Evolutionary conservation across 805 yeast genomes (phyloP).

Genomic region (Yarrowia sp.): DNA sequence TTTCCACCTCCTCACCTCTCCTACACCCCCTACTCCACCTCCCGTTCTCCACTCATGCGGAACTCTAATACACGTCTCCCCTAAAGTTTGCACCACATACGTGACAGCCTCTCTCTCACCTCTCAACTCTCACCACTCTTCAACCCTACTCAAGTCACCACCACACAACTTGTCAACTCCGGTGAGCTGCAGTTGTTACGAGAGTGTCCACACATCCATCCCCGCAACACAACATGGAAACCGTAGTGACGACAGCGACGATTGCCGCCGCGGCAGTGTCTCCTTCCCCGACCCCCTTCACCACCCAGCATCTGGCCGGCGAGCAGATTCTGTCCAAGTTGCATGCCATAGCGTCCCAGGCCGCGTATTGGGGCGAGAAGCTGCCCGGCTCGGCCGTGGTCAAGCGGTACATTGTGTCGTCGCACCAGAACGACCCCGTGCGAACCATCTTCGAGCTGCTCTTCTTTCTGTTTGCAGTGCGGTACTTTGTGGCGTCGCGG

Average conservation of each 20-base stretch:
- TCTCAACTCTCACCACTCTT: no score
- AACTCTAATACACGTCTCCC: conserved; percentile 15
- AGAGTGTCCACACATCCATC: background rate
- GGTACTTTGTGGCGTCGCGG: conserved; percentile 80
- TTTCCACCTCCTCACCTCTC: background rate
- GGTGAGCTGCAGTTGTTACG: no score
- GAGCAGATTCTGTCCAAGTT: conserved; percentile 36
- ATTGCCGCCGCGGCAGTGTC: conserved; percentile 25
- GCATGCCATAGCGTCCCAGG: conserved; percentile 31
- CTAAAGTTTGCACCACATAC: conserved; percentile 24
- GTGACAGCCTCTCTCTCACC: conserved; percentile 1
- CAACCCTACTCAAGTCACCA: background rate
- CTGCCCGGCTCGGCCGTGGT: conserved; percentile 54
- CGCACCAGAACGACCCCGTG: conserved; percentile 92
- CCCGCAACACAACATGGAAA: conserved; percentile 1
- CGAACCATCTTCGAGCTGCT: conserved; percentile 82
- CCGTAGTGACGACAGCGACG: conserved; percentile 22
- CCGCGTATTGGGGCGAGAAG: conserved; percentile 33
- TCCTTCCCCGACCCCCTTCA: conserved; percentile 28
- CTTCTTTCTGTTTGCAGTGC: conserved; percentile 78
- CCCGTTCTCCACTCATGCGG: background rate
- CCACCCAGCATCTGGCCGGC: conserved; percentile 34
- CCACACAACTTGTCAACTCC: background rate
- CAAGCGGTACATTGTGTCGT: conserved; percentile 73
- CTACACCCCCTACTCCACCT: no score